Evolutionary conservation across 2,329 filamentous ascomycete genomes (phyloP), one percentile per base, ranked within the genome.

Genomic region (Fusarium sp.): DNA sequence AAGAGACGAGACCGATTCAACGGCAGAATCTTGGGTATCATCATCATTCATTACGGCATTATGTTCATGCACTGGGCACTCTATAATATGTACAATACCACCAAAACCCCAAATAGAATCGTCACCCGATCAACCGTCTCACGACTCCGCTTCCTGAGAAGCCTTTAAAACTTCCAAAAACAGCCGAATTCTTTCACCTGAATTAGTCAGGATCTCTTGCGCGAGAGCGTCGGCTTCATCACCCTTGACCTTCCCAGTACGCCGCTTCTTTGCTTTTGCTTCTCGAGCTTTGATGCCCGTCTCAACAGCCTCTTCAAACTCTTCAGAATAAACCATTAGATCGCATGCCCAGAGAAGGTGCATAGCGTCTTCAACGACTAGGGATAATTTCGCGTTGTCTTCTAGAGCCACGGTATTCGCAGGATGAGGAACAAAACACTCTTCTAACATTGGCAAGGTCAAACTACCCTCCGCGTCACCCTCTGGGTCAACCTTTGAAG

Each of bases 361-460:
- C 36, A 94, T 77, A 56, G 94, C 81, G 5, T 86, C 86, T 82
- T 96, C 94, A 0, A 94, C 83, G 36, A 93, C 81, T 15, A 95
- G 82, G 5, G 91, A 91, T 42, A 95, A 85, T 79, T 93, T 93
- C 35, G 91, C 91, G 75, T 96, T 95, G 71, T 94, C 92, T 26
- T 89, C 87, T 2, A 88, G 81, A 12, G 85, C 86, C 20, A 87
- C 84, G 0, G 87, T 90, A 66, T 89, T 91, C 3, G 93, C 92
- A 0, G 91, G 85, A 73, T 88, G 90, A 0, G 89, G 89, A 5
- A 94, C 86, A 79, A 90, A 95, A 77, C 90, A 91, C 48, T 85
- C 80, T 77, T 87, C 83, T 47, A 90, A 79, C 71, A 90, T 87
- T 12, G 74, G 76, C 28, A 82, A 78, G 10, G 86, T 86, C 48